Evolutionary conservation across 208 protist genomes (phyloP).

Genomic region (Acanthamoeba quina): DNA sequence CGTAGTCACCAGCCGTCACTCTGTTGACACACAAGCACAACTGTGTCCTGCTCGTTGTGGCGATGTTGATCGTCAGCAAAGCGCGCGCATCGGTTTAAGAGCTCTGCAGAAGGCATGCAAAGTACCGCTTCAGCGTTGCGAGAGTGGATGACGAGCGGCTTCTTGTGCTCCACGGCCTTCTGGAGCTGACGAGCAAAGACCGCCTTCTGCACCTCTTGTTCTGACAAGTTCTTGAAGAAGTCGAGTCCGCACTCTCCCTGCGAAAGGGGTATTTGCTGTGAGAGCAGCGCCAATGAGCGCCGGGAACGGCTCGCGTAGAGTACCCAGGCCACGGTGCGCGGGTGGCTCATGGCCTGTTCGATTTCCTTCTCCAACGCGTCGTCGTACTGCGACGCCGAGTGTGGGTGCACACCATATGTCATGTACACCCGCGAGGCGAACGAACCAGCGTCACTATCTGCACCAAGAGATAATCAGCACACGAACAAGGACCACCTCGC

Average conservation of each 20-base stretch:
- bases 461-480: background rate
- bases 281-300: background rate
- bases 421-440: conserved; percentile 1
- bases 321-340: conserved; percentile 36
- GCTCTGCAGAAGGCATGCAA: too few relatives aligned
- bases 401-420: conserved; percentile 39
- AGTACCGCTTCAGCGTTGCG: conserved; percentile 17
- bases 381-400: background rate
- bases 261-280: background rate
- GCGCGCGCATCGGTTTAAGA: too few relatives aligned
- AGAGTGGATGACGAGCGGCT: conserved; percentile 51
- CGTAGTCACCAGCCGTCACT: conserved; percentile 53
- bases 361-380: conserved; percentile 31
- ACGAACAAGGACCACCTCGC: too few relatives aligned
- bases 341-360: conserved; percentile 30
- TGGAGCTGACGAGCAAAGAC: conserved; percentile 32
- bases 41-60: background rate
- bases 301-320: background rate
- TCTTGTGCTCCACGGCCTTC: background rate
- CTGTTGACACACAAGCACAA: conserved; percentile 68
- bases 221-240: conserved; percentile 63
- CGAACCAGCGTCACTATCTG: background rate
- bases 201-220: background rate
- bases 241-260: conserved; percentile 38
- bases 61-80: too few relatives aligned